Percentiles rank a stretch among this genome's conserved stretches.
Conservation (phyloP, 345 rosid species). For the Conringia planisiliqua region DNA sequence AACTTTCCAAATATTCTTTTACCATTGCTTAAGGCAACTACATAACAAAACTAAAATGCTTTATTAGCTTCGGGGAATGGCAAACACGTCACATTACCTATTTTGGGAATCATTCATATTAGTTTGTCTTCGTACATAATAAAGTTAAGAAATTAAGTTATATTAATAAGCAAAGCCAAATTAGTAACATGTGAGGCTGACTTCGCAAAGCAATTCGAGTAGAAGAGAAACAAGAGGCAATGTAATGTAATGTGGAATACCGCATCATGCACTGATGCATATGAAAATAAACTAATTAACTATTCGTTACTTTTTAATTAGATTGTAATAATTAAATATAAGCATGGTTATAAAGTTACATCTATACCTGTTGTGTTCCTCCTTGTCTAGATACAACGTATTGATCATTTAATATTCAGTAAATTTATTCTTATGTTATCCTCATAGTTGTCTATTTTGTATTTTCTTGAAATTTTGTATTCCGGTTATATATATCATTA, state of each 20-base stretch:
- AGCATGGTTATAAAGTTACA: conserved; percentile 22
- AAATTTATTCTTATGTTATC: background rate
- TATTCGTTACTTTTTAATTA: background rate
- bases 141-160: conserved; percentile 4
- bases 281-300: conserved; percentile 2
- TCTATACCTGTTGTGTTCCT: conserved; percentile 3
- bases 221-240: conserved; percentile 7
- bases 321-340: background rate
- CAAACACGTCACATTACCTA: conserved; percentile 25
- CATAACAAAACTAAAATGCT: conserved; percentile 17
- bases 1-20: conserved; percentile 12
- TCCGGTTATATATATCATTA: background rate
- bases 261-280: conserved; percentile 20
- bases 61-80: conserved; percentile 12
- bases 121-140: background rate
- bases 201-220: conserved; percentile 11
- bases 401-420: background rate
- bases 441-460: background rate
- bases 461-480: background rate
- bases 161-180: conserved; percentile 5
- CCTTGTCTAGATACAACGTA: conserved; percentile 8
- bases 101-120: conserved; percentile 13
- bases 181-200: conserved; percentile 25
- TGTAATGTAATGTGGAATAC: conserved; percentile 20
- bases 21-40: conserved; percentile 19